A percentile compares a stretch with the other conserved stretches of the same genome.
phyloP scores from a whole-genome alignment of 2,329 filamentous ascomycete species.

The Allantophomopsis lycopodina region DNA sequence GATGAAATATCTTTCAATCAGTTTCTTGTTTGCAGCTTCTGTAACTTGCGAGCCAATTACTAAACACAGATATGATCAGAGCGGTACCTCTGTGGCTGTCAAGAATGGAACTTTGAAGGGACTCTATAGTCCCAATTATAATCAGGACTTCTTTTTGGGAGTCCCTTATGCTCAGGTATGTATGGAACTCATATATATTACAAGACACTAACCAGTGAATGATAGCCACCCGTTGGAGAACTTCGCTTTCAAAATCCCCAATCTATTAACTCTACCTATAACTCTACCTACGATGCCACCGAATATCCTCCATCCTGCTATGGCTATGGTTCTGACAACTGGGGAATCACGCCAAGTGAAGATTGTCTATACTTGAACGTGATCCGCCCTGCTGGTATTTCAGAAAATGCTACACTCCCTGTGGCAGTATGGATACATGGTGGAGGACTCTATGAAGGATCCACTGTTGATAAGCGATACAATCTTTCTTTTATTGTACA shows the following conservation, averaged over 20 bases:
- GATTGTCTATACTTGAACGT: conserved; percentile 41
- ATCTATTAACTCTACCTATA: conserved; percentile 5
- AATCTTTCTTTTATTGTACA: conserved; percentile 43
- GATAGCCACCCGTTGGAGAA: conserved; percentile 5
- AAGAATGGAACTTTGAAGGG: conserved; percentile 11
- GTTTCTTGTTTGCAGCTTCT: no score
- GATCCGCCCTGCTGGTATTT: conserved; percentile 29
- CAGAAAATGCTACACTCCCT: conserved; percentile 25
- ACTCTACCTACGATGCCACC: conserved; percentile 5
- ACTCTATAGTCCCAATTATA: conserved; percentile 3
- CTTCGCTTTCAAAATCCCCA: conserved; percentile 5
- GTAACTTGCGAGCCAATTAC: no score
- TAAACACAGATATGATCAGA: no score
- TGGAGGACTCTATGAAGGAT: conserved; percentile 1
- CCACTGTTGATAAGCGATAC: conserved; percentile 6
- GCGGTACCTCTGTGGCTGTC: neutral
- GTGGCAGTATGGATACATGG: conserved; percentile 39
- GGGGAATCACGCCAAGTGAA: conserved; percentile 18
- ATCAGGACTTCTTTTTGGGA: conserved; percentile 9
- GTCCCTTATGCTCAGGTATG: conserved; percentile 6
- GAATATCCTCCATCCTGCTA: conserved; percentile 6
- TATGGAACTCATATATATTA: neutral
- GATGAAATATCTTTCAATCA: no score
- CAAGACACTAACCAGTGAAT: neutral
- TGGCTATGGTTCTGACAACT: conserved; percentile 5